A percentile compares a stretch with the other conserved stretches of the same genome.
Conservation (phyloP, 202 grass and related monocot species). For the Cymbopogon flexuosus region DNA sequence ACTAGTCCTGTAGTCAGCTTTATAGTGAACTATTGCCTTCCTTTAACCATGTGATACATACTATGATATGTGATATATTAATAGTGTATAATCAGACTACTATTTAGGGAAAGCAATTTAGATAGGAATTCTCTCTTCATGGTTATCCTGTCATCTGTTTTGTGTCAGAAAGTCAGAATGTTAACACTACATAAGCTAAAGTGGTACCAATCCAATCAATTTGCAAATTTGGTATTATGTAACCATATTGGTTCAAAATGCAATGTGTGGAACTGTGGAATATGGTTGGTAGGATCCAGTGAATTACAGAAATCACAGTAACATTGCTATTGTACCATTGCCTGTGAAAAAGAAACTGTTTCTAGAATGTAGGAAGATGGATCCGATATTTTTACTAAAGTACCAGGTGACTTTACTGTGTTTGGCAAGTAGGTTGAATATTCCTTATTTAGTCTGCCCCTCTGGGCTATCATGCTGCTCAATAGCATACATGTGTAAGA, state of each 20-base stretch:
- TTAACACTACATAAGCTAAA: not conserved
- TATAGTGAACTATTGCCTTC: not conserved
- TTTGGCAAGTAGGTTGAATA: constrained; percentile 9
- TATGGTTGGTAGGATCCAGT: not conserved
- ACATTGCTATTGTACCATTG: not conserved
- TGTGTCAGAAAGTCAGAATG: constrained; percentile 6
- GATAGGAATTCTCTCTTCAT: not conserved
- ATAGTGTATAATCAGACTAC: not conserved
- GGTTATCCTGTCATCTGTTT: constrained; percentile 1
- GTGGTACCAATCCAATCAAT: not conserved
- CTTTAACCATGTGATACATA: not conserved
- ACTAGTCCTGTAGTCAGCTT: not conserved
- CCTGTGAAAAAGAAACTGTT: not conserved
- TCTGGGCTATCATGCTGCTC: constrained; percentile 2
- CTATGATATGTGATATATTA: not conserved
- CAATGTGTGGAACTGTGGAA: not conserved
- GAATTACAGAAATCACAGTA: constrained; percentile 9
- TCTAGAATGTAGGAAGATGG: not conserved
- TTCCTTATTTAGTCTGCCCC: not conserved
- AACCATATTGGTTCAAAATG: not conserved
- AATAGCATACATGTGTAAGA: not conserved
- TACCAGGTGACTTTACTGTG: not conserved
- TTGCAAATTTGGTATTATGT: not conserved
- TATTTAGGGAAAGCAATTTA: not conserved
- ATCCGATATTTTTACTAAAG: constrained; percentile 6